These are phyloP conservation scores for Neonothopanus nambi DNA, from an alignment of 1,284 basidiomycete genomes.

Conservation along the genomic window DNA sequence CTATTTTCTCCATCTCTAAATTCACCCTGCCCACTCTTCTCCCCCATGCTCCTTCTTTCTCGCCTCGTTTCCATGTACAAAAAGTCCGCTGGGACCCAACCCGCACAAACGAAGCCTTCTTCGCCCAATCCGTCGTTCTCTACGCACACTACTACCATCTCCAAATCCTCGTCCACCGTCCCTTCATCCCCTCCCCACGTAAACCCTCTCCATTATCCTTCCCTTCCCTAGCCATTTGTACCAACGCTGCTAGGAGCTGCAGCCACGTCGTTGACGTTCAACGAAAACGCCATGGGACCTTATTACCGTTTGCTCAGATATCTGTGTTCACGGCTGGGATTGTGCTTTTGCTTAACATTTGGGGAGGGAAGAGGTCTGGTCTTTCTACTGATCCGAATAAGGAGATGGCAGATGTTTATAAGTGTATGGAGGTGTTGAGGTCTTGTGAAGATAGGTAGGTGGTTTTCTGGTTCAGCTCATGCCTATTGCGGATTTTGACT, in stretches of 20 bases:
- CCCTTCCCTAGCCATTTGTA: conserved; percentile 82
- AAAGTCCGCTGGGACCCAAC: conserved; percentile 78
- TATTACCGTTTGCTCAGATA: conserved; percentile 42
- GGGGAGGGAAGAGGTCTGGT: conserved; percentile 67
- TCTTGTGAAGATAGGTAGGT: conserved; percentile 50
- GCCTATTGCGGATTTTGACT: too few relatives aligned
- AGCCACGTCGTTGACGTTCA: conserved; percentile 69
- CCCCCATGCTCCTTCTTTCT: neutral
- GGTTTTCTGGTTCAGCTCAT: too few relatives aligned
- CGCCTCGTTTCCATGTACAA: too few relatives aligned
- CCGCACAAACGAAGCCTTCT: conserved; percentile 56
- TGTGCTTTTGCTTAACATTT: conserved; percentile 72
- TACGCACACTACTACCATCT: conserved; percentile 72
- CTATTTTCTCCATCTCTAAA: too few relatives aligned
- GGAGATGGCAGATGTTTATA: conserved; percentile 71
- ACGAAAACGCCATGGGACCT: conserved; percentile 32
- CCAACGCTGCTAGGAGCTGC: conserved; percentile 80
- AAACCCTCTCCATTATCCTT: conserved; percentile 58
- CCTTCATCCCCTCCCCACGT: conserved; percentile 73
- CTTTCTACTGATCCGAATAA: conserved; percentile 53
- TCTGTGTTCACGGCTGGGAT: conserved; percentile 63
- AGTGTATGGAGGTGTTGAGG: conserved; percentile 64
- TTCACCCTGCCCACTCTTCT: neutral
- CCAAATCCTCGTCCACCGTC: conserved; percentile 79
- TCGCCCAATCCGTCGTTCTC: conserved; percentile 70